Percentiles rank a stretch among this genome's conserved stretches.
Evolutionary conservation across 2,329 filamentous ascomycete genomes (phyloP).

Genomic region (Pyrenophora seminiperda): DNA sequence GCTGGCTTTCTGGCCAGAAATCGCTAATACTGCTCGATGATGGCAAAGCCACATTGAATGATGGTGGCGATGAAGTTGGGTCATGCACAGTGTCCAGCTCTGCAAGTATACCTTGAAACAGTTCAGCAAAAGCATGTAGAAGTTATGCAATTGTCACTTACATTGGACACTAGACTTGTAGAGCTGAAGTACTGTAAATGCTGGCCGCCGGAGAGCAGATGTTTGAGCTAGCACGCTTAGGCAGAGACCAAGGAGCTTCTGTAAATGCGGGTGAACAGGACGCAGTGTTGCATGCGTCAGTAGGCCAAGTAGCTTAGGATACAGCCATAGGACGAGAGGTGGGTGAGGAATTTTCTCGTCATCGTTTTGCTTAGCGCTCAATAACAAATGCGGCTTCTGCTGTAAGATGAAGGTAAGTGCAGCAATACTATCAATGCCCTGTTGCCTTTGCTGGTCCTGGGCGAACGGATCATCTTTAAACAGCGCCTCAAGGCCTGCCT

Average conservation of each 20-base stretch:
- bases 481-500: conserved; percentile 75
- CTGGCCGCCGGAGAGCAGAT: conserved; percentile 44
- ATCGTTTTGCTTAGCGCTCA: conserved; percentile 38
- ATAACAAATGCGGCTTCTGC: conserved; percentile 73
- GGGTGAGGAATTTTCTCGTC: conserved; percentile 44
- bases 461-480: conserved; percentile 72
- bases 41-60: conserved; percentile 45
- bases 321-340: conserved; percentile 60
- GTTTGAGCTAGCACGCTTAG: conserved; percentile 45
- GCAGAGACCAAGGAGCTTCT: conserved; percentile 46
- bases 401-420: conserved; percentile 77
- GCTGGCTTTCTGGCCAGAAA: conserved; percentile 48
- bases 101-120: conserved; percentile 51
- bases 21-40: conserved; percentile 47
- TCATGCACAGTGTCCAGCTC: conserved; percentile 47
- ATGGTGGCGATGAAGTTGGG: conserved; percentile 9
- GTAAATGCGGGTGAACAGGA: conserved; percentile 47
- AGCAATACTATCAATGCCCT: conserved; percentile 73
- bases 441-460: conserved; percentile 60
- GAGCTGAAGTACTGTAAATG: conserved; percentile 40
- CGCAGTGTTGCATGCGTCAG: conserved; percentile 51
- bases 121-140: conserved; percentile 4
- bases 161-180: conserved; percentile 51
- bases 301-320: conserved; percentile 58
- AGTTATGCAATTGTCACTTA: conserved; percentile 27